A percentile compares a stretch with the other conserved stretches of the same genome.
Evolutionary conservation across 306 rosid species (phyloP).

Genomic region (Pterocarpus macrocarpus): DNA sequence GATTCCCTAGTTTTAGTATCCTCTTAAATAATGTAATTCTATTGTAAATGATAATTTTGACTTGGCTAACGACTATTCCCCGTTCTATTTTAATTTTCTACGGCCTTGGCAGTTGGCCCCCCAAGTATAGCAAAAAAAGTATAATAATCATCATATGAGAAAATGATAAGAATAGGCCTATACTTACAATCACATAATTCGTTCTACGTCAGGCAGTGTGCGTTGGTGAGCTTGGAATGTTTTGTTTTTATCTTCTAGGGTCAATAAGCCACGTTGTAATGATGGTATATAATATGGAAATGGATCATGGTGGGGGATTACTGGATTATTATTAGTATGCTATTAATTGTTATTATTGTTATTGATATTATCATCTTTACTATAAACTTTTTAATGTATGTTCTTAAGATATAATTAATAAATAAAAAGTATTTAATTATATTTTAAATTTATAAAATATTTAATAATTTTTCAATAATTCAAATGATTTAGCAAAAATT

Average conservation of each 20-base stretch:
- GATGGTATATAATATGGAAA: not conserved
- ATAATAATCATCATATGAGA: not conserved
- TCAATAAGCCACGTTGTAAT: slow-evolving; percentile 4
- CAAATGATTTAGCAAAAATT: no score
- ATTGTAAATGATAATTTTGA: not conserved
- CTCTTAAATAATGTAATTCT: no score
- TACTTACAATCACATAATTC: not conserved
- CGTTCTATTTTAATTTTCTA: not conserved
- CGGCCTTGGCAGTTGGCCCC: no score
- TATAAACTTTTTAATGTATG: no score
- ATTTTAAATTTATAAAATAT: no score
- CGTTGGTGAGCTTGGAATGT: not conserved
- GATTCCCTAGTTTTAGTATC: no score
- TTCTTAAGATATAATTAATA: not conserved
- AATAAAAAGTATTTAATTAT: no score
- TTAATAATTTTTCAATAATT: no score
- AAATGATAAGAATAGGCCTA: not conserved
- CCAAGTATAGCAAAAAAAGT: not conserved
- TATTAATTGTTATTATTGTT: no score
- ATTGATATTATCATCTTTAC: not conserved
- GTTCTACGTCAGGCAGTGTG: not conserved
- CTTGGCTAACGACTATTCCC: not conserved
- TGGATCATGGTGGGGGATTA: not conserved
- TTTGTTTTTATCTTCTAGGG: not conserved
- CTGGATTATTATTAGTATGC: no score